A percentile compares a stretch with the other conserved stretches of the same genome.
phyloP scores from a whole-genome alignment of 345 rosid genomes.

The Murraya paniculata region DNA sequence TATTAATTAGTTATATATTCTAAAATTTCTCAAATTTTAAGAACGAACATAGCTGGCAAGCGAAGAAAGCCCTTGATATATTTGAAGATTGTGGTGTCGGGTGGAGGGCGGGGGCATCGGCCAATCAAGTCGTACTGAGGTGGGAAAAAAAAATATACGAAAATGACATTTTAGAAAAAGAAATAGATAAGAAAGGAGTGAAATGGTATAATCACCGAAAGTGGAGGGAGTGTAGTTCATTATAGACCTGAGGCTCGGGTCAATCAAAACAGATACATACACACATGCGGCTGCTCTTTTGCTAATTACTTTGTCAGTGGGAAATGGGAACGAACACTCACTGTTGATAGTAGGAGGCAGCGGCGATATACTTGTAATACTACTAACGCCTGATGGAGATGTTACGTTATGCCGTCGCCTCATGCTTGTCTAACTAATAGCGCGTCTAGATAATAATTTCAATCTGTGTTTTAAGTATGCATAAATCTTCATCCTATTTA shows the following conservation, averaged over 20 bases:
- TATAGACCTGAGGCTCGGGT: background rate
- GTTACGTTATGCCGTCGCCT: background rate
- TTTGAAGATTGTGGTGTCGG: conserved; percentile 1
- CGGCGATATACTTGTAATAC: background rate
- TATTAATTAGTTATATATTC: no score
- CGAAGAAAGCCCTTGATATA: background rate
- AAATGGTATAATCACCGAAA: background rate
- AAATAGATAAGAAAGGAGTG: background rate
- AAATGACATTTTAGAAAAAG: background rate
- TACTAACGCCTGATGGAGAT: conserved; percentile 3
- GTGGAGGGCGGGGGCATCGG: background rate
- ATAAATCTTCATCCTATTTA: background rate
- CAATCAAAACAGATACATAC: conserved; percentile 21
- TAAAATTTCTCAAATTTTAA: background rate
- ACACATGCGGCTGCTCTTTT: background rate
- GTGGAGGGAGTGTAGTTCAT: background rate
- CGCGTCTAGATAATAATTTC: background rate
- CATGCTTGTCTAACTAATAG: background rate
- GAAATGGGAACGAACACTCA: background rate
- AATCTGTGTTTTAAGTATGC: background rate
- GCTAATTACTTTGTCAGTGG: conserved; percentile 8
- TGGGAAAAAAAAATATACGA: background rate
- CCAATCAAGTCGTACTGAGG: background rate
- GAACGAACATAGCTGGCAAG: background rate
- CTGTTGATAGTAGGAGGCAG: conserved; percentile 9